These are phyloP conservation scores for Fusarium abutilonis DNA, from an alignment of 2,329 filamentous ascomycete species.

Conservation along the genomic window DNA sequence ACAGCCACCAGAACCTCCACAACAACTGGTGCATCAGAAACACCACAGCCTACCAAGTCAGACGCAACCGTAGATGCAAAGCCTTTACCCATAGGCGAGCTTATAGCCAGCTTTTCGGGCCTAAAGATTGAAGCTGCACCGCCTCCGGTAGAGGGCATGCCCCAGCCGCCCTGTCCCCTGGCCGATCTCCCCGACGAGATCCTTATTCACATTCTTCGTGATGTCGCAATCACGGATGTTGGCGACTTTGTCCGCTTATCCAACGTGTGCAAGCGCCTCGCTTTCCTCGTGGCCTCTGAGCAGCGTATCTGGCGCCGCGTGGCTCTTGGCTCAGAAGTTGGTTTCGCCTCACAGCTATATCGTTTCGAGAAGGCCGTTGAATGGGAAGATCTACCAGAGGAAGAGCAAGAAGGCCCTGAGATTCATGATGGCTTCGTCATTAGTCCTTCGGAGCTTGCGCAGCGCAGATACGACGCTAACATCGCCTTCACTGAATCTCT, in stretches of 20 bases:
- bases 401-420: conserved; percentile 47
- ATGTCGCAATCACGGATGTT: conserved; percentile 78
- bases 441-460: conserved; percentile 52
- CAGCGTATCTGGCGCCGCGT: conserved; percentile 86
- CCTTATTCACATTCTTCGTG: conserved; percentile 78
- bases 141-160: conserved; percentile 75
- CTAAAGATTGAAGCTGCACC: conserved; percentile 74
- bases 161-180: conserved; percentile 82
- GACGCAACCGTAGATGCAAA: conserved; percentile 61
- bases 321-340: conserved; percentile 75
- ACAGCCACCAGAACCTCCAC: conserved; percentile 24
- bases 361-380: conserved; percentile 71
- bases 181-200: conserved; percentile 83
- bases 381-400: conserved; percentile 60
- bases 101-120: conserved; percentile 79
- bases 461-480: conserved; percentile 48
- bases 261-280: conserved; percentile 85
- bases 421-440: conserved; percentile 48
- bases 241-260: conserved; percentile 79
- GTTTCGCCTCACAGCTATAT: conserved; percentile 86
- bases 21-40: conserved; percentile 2
- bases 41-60: not conserved
- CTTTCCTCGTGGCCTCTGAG: conserved; percentile 85
- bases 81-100: conserved; percentile 68
- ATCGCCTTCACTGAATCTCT: conserved; percentile 54